phyloP scores from a whole-genome alignment of 805 yeast genomes.

The Starmera amethionina region DNA sequence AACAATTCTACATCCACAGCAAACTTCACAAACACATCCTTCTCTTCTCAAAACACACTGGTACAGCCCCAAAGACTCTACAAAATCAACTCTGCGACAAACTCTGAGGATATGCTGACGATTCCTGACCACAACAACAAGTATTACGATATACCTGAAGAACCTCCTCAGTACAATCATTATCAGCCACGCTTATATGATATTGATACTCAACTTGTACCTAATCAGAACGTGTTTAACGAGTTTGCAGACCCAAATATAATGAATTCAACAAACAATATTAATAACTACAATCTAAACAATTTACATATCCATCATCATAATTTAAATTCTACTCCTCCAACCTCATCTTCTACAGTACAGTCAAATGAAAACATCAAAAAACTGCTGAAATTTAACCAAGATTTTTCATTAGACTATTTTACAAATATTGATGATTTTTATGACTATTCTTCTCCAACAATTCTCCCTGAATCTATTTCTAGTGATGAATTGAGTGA shows the following conservation, averaged over 20 bases:
- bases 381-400: slow-evolving; percentile 17
- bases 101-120: slow-evolving; percentile 15
- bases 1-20: background rate
- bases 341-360: background rate
- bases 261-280: slow-evolving; percentile 10
- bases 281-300: background rate
- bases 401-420: slow-evolving; percentile 16
- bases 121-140: slow-evolving; percentile 14
- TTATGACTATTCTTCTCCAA: background rate
- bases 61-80: no score
- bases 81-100: background rate
- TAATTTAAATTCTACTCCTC: background rate
- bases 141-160: slow-evolving; percentile 17
- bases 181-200: no score
- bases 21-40: background rate
- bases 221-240: slow-evolving; percentile 10
- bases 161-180: slow-evolving; percentile 1
- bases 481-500: no score
- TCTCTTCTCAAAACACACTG: slow-evolving; percentile 4
- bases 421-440: slow-evolving; percentile 15
- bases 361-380: slow-evolving; percentile 2
- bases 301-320: background rate
- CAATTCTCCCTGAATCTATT: no score
- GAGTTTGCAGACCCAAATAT: slow-evolving; percentile 17
- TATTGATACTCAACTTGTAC: no score